A percentile compares a stretch with the other conserved stretches of the same genome.
Evolutionary conservation across 768 basidiomycete genomes (phyloP).

Genomic region (Saitozyma podzolica): DNA sequence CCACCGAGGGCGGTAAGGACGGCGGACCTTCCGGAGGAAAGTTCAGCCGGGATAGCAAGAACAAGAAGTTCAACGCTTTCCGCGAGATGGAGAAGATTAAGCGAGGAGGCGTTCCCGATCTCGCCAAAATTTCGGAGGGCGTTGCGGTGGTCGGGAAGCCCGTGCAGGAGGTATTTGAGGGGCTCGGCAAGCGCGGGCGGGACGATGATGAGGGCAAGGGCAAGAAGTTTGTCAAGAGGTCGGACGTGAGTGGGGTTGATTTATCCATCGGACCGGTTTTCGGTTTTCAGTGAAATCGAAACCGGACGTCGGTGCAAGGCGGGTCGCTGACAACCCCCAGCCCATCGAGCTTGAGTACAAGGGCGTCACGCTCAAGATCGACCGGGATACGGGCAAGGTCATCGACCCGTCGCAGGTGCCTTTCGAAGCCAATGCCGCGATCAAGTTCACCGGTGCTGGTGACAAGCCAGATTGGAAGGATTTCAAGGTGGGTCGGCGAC

Average conservation of each 20-base stretch:
- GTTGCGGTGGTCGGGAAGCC: conserved; percentile 31
- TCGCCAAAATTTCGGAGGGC: conserved; percentile 33
- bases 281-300: too few species aligned
- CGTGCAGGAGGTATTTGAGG: conserved; percentile 12
- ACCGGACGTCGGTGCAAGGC: too few species aligned
- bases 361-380: conserved; percentile 41
- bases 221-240: conserved; percentile 23
- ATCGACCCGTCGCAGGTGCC: conserved; percentile 39
- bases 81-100: conserved; percentile 48
- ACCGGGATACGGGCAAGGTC: conserved; percentile 39
- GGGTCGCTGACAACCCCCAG: conserved; percentile 4
- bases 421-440: conserved; percentile 40
- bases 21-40: conserved; percentile 2
- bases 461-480: conserved; percentile 52
- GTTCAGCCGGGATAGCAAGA: background rate
- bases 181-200: conserved; percentile 24
- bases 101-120: conserved; percentile 29
- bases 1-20: background rate
- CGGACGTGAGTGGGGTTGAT: conserved; percentile 18
- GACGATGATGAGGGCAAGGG: conserved; percentile 45
- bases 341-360: conserved; percentile 47
- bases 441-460: conserved; percentile 49
- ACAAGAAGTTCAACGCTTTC: conserved; percentile 53
- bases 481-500: conserved; percentile 47
- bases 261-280: background rate